Conservation (phyloP, 1,139 yeast species). For the Nakaseomyces sp. region DNA sequence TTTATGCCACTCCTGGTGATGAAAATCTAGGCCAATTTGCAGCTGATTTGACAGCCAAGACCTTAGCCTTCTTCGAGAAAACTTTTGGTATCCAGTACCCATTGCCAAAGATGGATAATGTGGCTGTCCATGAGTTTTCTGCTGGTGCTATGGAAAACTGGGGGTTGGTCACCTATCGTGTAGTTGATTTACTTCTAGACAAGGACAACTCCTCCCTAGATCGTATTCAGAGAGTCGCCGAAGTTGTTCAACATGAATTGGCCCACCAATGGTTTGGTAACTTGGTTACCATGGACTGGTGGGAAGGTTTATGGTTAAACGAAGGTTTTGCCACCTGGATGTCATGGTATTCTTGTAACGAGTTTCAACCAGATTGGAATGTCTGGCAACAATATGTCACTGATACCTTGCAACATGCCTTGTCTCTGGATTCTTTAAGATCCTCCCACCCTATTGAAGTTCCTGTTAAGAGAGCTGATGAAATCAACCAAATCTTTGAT, state of each 20-base stretch:
- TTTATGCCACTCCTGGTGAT: conserved; percentile 70
- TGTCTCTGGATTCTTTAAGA: conserved; percentile 64
- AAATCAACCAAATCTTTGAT: conserved; percentile 81
- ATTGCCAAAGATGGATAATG: conserved; percentile 72
- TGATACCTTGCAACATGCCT: conserved; percentile 61
- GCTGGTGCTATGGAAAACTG: conserved; percentile 93
- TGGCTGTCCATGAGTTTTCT: conserved; percentile 74
- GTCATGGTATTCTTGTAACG: conserved; percentile 71
- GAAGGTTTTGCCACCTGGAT: conserved; percentile 93
- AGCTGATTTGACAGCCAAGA: conserved; percentile 64
- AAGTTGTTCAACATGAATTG: conserved; percentile 81
- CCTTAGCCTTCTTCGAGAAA: conserved; percentile 63
- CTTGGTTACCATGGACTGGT: conserved; percentile 88
- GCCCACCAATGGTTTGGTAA: conserved; percentile 96
- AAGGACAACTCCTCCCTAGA: conserved; percentile 57
- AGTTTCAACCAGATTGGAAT: conserved; percentile 78
- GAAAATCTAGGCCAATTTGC: conserved; percentile 60
- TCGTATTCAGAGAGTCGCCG: conserved; percentile 71
- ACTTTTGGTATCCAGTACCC: conserved; percentile 70
- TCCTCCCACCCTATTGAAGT: conserved; percentile 84
- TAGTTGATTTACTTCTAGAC: conserved; percentile 64
- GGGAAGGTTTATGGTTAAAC: conserved; percentile 89
- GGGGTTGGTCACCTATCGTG: conserved; percentile 79
- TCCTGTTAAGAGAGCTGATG: conserved; percentile 71
- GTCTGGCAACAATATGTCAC: conserved; percentile 69